Percentiles rank a stretch among this genome's conserved stretches.
phyloP scores from a whole-genome alignment of 1,139 yeast species.

The Pichia norvegensis region DNA sequence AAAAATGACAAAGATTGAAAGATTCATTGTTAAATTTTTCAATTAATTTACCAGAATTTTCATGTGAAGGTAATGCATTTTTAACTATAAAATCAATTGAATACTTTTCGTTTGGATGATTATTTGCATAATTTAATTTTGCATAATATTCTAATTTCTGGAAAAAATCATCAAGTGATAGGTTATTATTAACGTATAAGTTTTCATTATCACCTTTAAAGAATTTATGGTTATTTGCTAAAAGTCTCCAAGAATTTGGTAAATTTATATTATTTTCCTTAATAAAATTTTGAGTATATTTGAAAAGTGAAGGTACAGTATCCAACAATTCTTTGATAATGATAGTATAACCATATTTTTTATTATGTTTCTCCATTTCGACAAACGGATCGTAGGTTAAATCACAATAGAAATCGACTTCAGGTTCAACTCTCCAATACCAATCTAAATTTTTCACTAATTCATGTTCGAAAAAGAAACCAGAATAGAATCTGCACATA shows the following conservation, averaged over 20 bases:
- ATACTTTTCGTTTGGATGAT: neutral
- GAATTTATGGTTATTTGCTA: conserved; percentile 31
- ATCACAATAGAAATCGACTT: conserved; percentile 83
- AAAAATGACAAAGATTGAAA: conserved; percentile 70
- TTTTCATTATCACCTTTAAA: conserved; percentile 23
- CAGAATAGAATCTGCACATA: conserved; percentile 70
- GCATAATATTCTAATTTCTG: conserved; percentile 16
- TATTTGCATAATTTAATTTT: conserved; percentile 20
- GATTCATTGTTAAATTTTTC: conserved; percentile 54
- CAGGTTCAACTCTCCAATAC: conserved; percentile 96
- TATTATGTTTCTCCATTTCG: conserved; percentile 62
- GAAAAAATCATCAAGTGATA: conserved; percentile 17
- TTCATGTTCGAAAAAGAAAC: conserved; percentile 68
- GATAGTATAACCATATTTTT: conserved; percentile 79
- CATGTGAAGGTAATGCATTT: conserved; percentile 2
- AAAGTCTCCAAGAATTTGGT: conserved; percentile 53
- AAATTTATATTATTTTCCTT: conserved; percentile 35
- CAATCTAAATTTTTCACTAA: conserved; percentile 62
- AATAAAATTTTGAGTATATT: conserved; percentile 61
- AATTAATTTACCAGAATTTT: conserved; percentile 24
- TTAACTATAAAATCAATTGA: conserved; percentile 7
- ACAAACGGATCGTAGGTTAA: conserved; percentile 83
- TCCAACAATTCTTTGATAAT: conserved; percentile 65
- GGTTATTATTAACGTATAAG: conserved; percentile 24
- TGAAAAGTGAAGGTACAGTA: conserved; percentile 74